Evolutionary conservation across 805 yeast genomes (phyloP).

Genomic region (Soucietia sequanensis): DNA sequence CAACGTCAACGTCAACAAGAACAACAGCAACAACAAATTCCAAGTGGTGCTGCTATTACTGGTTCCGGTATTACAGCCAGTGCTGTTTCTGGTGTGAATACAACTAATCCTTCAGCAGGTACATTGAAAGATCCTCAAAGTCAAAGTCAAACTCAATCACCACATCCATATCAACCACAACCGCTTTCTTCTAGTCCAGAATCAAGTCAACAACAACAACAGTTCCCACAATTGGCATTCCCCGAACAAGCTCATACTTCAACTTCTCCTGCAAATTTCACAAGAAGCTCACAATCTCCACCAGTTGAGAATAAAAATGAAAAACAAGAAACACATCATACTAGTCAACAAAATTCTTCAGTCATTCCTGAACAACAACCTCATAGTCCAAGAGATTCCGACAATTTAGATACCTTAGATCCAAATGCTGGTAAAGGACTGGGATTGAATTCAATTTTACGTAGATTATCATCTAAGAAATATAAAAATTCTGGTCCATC

Average conservation of each 20-base stretch:
- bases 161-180: neutral
- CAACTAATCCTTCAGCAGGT: neutral
- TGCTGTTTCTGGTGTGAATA: neutral
- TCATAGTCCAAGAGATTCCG: conserved; percentile 20
- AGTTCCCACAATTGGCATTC: conserved; percentile 19
- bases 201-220: conserved; percentile 8
- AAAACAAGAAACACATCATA: neutral
- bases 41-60: neutral
- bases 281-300: conserved; percentile 13
- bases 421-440: conserved; percentile 25
- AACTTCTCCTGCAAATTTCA: conserved; percentile 13
- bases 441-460: conserved; percentile 36
- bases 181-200: conserved; percentile 4
- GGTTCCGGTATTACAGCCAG: neutral
- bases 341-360: conserved; percentile 5
- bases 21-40: conserved; percentile 8
- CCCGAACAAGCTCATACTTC: conserved; percentile 44
- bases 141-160: neutral
- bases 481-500: conserved; percentile 13
- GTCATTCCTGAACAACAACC: conserved; percentile 28
- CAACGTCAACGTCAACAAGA: conserved; percentile 11
- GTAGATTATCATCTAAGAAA: conserved; percentile 36
- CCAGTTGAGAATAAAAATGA: conserved; percentile 6
- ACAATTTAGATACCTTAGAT: conserved; percentile 28
- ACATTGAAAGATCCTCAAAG: conserved; percentile 12